Percentiles rank a stretch among this genome's conserved stretches.
phyloP scores from a whole-genome alignment of 2,329 filamentous ascomycete genomes.

The Pseudogymnoascus sp. region DNA sequence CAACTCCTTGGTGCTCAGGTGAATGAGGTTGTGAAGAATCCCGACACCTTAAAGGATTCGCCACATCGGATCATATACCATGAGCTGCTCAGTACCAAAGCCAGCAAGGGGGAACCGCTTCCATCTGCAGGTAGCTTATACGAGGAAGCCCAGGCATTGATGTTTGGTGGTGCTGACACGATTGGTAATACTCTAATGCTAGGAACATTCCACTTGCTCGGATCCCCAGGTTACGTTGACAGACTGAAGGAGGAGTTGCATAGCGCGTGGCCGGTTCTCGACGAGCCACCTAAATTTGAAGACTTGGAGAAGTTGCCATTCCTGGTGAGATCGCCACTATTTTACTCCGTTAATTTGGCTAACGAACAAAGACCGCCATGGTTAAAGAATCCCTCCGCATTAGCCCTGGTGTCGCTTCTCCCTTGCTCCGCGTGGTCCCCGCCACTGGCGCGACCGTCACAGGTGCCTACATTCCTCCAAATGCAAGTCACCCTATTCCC shows the following conservation, averaged over 20 bases:
- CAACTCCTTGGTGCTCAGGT: conserved; percentile 18
- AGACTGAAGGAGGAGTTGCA: conserved; percentile 34
- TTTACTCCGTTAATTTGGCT: conserved; percentile 23
- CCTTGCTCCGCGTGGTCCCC: conserved; percentile 6
- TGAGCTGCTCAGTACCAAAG: conserved; percentile 27
- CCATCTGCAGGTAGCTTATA: conserved; percentile 27
- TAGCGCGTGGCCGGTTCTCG: conserved; percentile 31
- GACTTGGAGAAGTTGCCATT: conserved; percentile 31
- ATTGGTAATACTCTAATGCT: conserved; percentile 35
- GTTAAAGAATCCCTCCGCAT: conserved; percentile 1
- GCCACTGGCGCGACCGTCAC: conserved; percentile 2
- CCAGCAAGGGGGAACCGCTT: conserved; percentile 21
- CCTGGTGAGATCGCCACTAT: neutral
- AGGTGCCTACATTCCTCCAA: conserved; percentile 1
- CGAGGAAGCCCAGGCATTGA: conserved; percentile 38
- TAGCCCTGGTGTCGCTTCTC: neutral
- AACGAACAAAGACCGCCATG: neutral
- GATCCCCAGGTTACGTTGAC: conserved; percentile 26
- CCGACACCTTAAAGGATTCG: conserved; percentile 21
- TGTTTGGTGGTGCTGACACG: conserved; percentile 42
- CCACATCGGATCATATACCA: conserved; percentile 32
- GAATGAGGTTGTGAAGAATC: conserved; percentile 14
- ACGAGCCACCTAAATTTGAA: conserved; percentile 26
- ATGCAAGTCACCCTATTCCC: neutral
- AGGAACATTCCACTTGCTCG: conserved; percentile 35